Base-by-base conservation (phyloP, 192 early-diverging fungal species). In the Coemansia sp. region DNA sequence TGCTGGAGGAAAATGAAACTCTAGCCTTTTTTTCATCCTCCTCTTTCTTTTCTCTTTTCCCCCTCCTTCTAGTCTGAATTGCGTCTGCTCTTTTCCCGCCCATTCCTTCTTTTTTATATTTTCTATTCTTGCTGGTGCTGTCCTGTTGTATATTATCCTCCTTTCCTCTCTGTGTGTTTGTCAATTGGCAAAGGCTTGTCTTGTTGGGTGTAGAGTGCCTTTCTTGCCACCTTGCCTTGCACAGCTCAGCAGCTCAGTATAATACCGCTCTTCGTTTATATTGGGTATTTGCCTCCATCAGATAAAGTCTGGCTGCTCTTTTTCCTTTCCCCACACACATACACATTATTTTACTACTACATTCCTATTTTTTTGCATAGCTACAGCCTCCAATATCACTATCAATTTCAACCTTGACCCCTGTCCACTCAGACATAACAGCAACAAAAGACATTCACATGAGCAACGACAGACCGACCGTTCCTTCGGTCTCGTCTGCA, bases 121-220 rank as follows among this genome's bases (percentile, higher is more conserved):
- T 12, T 62, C 7, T 17, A 19, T 39, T 53, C 9, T 40, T 40
- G 5, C 45, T 59, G 32, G 0, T 32, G 32, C 32, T 49, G 7
- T 48, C 46, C 3, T 40, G n/a, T 56, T 64, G 20, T 65, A 20
- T 55, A 19, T 54, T 49, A 9, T 51, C 19, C 17, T 59, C 43
- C 55, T 50, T 72, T 48, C 46, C 12, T 38, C 50, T 73, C 14
- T 41, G 51, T 37, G 39, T 71, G 17, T 71, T 42, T 60, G 12
- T 16, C 37, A 50, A 54, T 54, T 25, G 10, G 20, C 51, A 54
- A 25, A 54, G 20, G 20, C 51, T 54, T 54, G 51, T 50, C 48
- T n/a, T n/a, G 48, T 12, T 0, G 13, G 20, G 38, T 51, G 42
- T 40, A 51, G 40, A 19, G n/a, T 7, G 65, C 43, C 39, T 17